Conservation (phyloP, 495 filamentous ascomycete genomes). For the Astrothelium macrocarpum region DNA sequence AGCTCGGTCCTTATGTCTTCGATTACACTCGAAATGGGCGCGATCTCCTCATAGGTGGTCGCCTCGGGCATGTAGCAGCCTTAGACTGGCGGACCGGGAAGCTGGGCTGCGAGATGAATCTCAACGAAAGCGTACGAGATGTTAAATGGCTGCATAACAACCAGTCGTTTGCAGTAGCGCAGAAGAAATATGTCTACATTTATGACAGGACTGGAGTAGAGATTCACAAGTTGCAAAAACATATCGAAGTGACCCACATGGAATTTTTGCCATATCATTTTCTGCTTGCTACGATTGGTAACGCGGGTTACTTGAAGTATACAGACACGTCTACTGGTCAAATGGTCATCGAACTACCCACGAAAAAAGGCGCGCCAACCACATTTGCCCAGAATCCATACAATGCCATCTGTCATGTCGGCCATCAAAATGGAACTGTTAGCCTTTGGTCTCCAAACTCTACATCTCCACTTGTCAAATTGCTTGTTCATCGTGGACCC, state of each 20-base stretch:
- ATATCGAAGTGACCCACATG: constrained; percentile 86
- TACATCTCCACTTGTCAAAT: constrained; percentile 75
- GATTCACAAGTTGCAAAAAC: constrained; percentile 78
- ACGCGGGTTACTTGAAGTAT: constrained; percentile 80
- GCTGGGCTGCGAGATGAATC: constrained; percentile 79
- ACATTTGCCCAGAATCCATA: constrained; percentile 76
- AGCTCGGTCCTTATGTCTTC: constrained; percentile 72
- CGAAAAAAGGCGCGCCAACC: constrained; percentile 73
- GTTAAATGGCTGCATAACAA: constrained; percentile 92
- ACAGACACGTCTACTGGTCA: constrained; percentile 90
- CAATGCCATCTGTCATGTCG: constrained; percentile 84
- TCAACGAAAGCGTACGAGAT: constrained; percentile 82
- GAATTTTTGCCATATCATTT: constrained; percentile 97
- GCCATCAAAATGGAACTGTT: constrained; percentile 89
- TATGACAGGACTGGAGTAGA: constrained; percentile 86
- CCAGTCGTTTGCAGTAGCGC: constrained; percentile 91
- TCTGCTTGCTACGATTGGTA: constrained; percentile 76
- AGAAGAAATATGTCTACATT: constrained; percentile 94
- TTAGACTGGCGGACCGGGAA: constrained; percentile 96
- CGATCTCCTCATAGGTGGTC: constrained; percentile 71
- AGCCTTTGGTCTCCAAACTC: constrained; percentile 95
- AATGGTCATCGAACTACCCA: constrained; percentile 71
- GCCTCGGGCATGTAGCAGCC: constrained; percentile 90
- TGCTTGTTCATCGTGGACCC: constrained; percentile 90
- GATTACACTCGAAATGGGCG: constrained; percentile 88